Conservation (phyloP, 352 stramenopile species). For the Phytophthora capsici region DNA sequence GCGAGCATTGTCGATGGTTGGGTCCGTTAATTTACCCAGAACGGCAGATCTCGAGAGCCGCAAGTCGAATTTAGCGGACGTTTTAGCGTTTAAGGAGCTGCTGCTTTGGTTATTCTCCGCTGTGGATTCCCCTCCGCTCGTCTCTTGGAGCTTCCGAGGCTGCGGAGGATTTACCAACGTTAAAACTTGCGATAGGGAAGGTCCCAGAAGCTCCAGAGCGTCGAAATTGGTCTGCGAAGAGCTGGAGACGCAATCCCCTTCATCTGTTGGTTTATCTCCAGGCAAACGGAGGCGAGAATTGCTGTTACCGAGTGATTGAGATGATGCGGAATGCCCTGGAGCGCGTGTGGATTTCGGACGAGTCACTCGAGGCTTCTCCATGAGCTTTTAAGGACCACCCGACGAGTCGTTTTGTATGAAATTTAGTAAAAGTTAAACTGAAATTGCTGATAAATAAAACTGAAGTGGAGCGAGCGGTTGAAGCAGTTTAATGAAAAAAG, state of each 20-base stretch:
- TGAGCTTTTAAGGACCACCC: neutral
- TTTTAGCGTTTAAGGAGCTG: constrained; percentile 9
- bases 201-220: constrained; percentile 48
- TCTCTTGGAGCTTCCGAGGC: constrained; percentile 28
- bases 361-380: constrained; percentile 19
- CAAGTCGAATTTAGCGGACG: constrained; percentile 45
- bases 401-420: constrained; percentile 8
- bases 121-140: constrained; percentile 6
- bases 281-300: constrained; percentile 4
- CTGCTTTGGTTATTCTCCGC: constrained; percentile 23
- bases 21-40: constrained; percentile 46
- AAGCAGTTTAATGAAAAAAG: neutral
- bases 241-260: neutral
- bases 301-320: constrained; percentile 1
- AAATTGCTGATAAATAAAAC: no score
- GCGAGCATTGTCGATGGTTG: constrained; percentile 52
- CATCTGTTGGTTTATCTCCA: neutral
- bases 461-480: no score
- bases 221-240: constrained; percentile 35
- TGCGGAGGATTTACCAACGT: constrained; percentile 48
- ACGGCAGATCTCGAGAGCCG: constrained; percentile 55
- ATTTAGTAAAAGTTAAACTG: neutral
- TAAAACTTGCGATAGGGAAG: constrained; percentile 59
- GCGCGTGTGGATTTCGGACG: neutral
- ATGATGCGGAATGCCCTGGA: constrained; percentile 1